phyloP scores from a whole-genome alignment of 768 basidiomycete species.

The Trametes meyenii region DNA sequence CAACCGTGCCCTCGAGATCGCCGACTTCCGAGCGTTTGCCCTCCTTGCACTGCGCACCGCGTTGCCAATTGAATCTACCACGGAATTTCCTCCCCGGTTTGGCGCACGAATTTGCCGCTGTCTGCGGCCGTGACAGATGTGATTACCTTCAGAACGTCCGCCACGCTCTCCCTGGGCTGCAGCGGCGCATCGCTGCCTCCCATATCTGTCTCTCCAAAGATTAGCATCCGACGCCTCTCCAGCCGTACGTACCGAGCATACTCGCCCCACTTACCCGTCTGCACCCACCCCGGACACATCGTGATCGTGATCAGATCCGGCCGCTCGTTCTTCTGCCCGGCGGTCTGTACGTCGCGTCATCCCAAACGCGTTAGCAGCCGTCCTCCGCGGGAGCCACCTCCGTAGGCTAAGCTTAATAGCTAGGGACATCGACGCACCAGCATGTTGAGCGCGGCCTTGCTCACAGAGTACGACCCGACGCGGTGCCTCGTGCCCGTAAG shows the following conservation, averaged over 20 bases:
- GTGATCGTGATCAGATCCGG: slow-evolving; percentile 19
- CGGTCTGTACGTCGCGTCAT: slow-evolving; percentile 10
- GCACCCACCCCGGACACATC: slow-evolving; percentile 24
- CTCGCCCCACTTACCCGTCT: slow-evolving; percentile 16
- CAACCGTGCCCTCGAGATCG: no score
- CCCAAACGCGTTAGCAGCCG: no score
- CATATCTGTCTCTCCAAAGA: slow-evolving; percentile 9
- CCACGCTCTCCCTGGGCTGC: slow-evolving; percentile 12
- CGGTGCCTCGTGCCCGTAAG: background rate
- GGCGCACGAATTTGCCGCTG: slow-evolving; percentile 18
- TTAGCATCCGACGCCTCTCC: background rate
- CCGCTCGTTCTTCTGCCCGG: slow-evolving; percentile 19
- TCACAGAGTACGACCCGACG: slow-evolving; percentile 2
- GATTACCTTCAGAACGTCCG: slow-evolving; percentile 12
- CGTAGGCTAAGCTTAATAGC: no score
- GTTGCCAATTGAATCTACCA: no score
- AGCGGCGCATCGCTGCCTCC: slow-evolving; percentile 18
- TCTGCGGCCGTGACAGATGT: background rate
- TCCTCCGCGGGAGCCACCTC: no score
- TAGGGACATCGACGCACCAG: slow-evolving; percentile 32
- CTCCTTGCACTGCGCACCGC: no score
- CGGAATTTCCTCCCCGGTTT: slow-evolving; percentile 14
- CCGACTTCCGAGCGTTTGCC: no score
- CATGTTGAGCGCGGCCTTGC: slow-evolving; percentile 25
- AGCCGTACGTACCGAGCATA: no score